Base-by-base conservation (phyloP, 106 monocot species). In the Platanthera zijinensis region DNA sequence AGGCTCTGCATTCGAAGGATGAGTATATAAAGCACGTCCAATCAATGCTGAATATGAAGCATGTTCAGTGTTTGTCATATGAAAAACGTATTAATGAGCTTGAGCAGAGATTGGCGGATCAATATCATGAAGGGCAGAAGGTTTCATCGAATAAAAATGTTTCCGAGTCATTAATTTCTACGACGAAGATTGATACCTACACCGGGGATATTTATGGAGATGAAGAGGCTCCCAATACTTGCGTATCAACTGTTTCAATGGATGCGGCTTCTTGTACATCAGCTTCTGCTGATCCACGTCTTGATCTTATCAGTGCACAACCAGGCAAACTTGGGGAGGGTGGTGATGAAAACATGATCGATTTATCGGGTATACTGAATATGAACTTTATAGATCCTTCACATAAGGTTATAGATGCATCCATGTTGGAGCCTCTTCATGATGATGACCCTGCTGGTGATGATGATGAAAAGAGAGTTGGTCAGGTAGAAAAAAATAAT, bases 301-400 rank as follows among this genome's bases (percentile, higher is more conserved):
- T 84, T 46, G 86, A 82, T 46, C 73, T 77, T 48, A 69, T 63
- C 47, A 59, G 50, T 64, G 76, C 74, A 56, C 78, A 77, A 74
- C 32, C 74, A 32, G 72, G 39, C 49, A 97, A 91, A 78, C 71
- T 78, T 68, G 76, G 78, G 79, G 97, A 97, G 78, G 86, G 89
- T 64, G 89, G 86, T 28, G 97, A 99, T 85, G 97, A 99, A 83
- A 95, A 83, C 68, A 99, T 99, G 99, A 81, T 84, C 17, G 99
- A 99, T 76, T 77, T 92, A 28, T 84, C 83, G 8, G 82, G 86
- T 51, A 81, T 77, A 73, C 6, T 71, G 51, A 78, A 71, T 71
- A 47, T 68, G 54, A 69, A 48, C 54, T 71, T 45, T 50, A 4
- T 53, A 39, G 64, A 75, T 68, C 71, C 71, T 62, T 64, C 77